Evolutionary conservation across 495 filamentous ascomycete genomes (phyloP).

Genomic region (Penicillium taxi): DNA sequence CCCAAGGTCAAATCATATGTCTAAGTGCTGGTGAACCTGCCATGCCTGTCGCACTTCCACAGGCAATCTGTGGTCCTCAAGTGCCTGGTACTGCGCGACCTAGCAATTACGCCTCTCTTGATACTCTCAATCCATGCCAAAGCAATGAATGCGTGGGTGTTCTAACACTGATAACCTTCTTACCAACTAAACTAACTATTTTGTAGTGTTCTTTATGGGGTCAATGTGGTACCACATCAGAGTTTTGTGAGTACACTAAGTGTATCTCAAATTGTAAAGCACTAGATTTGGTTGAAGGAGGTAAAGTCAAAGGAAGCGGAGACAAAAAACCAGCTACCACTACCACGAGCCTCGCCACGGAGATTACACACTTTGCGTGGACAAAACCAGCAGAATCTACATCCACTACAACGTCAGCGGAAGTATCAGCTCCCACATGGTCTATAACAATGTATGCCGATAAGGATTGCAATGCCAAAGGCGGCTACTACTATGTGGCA

Average conservation of each 20-base stretch:
- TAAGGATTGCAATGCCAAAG: constrained; percentile 2
- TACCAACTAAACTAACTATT: not conserved
- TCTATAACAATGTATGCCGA: constrained; percentile 3
- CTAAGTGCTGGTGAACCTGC: constrained; percentile 7
- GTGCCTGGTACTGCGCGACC: constrained; percentile 13
- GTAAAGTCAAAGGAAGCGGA: no score
- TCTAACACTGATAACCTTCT: not conserved
- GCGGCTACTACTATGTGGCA: constrained; percentile 6
- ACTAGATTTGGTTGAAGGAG: no score
- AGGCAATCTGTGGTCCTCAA: constrained; percentile 15
- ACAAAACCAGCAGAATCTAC: not conserved
- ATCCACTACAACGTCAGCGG: not conserved
- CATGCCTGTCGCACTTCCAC: constrained; percentile 11
- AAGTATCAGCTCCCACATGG: constrained; percentile 1
- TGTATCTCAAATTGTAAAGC: constrained; percentile 1
- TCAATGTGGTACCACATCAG: constrained; percentile 7
- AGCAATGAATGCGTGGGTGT: constrained; percentile 11
- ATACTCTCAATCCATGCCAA: constrained; percentile 13
- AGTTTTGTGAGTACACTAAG: constrained; percentile 4
- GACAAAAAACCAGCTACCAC: no score
- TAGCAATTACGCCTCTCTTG: not conserved
- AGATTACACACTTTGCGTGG: no score
- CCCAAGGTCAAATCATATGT: constrained; percentile 10
- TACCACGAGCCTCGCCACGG: not conserved
- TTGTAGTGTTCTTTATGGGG: constrained; percentile 3